phyloP scores from a whole-genome alignment of 1,284 basidiomycete species.

The Lignosus rhinocerotis region DNA sequence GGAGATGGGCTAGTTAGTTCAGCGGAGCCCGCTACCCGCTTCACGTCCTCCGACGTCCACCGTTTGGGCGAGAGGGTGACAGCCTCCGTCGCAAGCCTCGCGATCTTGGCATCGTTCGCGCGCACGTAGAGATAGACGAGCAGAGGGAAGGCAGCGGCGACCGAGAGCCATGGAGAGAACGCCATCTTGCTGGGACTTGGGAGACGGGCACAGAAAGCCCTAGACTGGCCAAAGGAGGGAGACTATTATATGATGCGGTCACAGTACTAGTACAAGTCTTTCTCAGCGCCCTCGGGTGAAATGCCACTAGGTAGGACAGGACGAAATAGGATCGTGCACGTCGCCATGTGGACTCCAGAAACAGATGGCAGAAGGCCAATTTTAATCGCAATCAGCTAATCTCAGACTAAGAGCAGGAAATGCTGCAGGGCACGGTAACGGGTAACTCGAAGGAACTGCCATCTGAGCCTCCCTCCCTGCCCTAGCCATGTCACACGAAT shows the following conservation, averaged over 20 bases:
- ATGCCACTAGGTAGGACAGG: neutral
- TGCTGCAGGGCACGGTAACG: too few relatives aligned
- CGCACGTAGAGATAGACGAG: conserved; percentile 45
- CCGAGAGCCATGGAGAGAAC: conserved; percentile 14
- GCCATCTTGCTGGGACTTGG: conserved; percentile 4
- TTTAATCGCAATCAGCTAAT: too few relatives aligned
- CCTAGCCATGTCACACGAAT: too few relatives aligned
- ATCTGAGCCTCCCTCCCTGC: too few relatives aligned
- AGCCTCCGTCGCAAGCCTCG: conserved; percentile 44
- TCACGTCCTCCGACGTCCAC: conserved; percentile 41
- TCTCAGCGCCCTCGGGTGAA: conserved; percentile 1
- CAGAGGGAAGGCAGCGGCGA: conserved; percentile 18
- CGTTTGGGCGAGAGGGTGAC: conserved; percentile 48
- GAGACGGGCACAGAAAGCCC: neutral
- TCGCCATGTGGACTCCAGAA: neutral
- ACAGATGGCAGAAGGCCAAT: neutral
- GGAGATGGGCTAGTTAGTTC: conserved; percentile 28
- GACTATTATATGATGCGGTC: neutral
- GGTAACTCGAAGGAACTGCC: too few relatives aligned
- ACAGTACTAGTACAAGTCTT: neutral
- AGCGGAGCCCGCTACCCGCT: conserved; percentile 37
- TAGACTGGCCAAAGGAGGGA: neutral
- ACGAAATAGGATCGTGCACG: neutral
- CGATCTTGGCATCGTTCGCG: conserved; percentile 53
- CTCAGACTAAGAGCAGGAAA: too few relatives aligned